phyloP scores from a whole-genome alignment of 1,284 basidiomycete species.

The Cystobasidium sp. region DNA sequence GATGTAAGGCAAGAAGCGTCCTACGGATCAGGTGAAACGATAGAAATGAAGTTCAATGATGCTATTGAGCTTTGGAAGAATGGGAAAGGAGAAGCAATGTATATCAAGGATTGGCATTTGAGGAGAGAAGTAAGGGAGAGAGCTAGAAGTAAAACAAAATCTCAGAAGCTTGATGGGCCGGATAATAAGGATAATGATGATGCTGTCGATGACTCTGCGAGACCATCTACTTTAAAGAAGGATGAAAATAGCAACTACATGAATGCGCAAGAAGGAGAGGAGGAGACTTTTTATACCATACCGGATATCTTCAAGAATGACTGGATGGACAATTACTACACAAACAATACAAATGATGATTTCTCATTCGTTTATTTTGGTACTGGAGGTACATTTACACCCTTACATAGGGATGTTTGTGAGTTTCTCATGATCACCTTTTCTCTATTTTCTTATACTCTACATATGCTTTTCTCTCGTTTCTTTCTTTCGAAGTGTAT shows the following conservation, averaged over 20 bases:
- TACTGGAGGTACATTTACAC: slow-evolving; percentile 59
- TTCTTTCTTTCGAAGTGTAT: no score
- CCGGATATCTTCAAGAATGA: slow-evolving; percentile 62
- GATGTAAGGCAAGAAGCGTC: no score
- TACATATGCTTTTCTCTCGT: not conserved
- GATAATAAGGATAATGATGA: not conserved
- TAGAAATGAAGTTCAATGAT: slow-evolving; percentile 56
- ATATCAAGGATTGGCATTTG: slow-evolving; percentile 67
- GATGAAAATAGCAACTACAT: not conserved
- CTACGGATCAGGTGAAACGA: slow-evolving; percentile 3
- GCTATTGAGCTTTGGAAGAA: slow-evolving; percentile 58
- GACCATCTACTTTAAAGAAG: not conserved
- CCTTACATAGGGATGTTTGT: slow-evolving; percentile 63
- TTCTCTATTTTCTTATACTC: not conserved
- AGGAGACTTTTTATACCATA: slow-evolving; percentile 59
- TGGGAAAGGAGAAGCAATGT: slow-evolving; percentile 55
- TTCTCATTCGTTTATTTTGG: slow-evolving; percentile 60
- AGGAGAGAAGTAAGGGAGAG: slow-evolving; percentile 55
- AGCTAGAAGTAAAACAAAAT: slow-evolving; percentile 35
- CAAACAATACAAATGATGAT: slow-evolving; percentile 51
- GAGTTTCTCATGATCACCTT: slow-evolving; percentile 16
- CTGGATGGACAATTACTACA: slow-evolving; percentile 60
- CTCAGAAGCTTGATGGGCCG: not conserved
- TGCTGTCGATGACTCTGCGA: not conserved
- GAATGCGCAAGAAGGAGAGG: not conserved